phyloP scores from a whole-genome alignment of 2,329 filamentous ascomycete species.

The Hymenoscyphus scutula region DNA sequence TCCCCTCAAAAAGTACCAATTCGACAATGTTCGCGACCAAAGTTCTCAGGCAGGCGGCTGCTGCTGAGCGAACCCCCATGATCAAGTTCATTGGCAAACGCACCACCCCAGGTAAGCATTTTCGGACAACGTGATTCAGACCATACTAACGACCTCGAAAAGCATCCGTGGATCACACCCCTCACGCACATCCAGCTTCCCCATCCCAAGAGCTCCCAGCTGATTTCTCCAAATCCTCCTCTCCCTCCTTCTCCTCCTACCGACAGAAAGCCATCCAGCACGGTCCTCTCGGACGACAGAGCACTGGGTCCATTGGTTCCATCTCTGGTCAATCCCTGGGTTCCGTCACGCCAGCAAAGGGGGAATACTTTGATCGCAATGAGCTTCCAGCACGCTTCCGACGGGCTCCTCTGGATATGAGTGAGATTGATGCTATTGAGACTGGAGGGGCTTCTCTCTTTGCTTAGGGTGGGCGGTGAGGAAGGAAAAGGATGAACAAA shows the following conservation, averaged over 20 bases:
- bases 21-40: slow-evolving; percentile 40
- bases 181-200: slow-evolving; percentile 55
- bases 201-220: slow-evolving; percentile 52
- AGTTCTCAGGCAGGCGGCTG: slow-evolving; percentile 37
- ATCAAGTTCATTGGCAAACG: slow-evolving; percentile 44
- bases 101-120: slow-evolving; percentile 38
- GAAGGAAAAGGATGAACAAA: neutral
- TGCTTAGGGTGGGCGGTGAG: slow-evolving; percentile 26
- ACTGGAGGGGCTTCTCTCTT: slow-evolving; percentile 77
- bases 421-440: slow-evolving; percentile 95
- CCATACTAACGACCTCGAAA: slow-evolving; percentile 23
- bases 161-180: slow-evolving; percentile 57
- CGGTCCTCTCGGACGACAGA: slow-evolving; percentile 48
- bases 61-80: slow-evolving; percentile 39
- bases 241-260: slow-evolving; percentile 56
- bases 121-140: too few relatives aligned
- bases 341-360: slow-evolving; percentile 65
- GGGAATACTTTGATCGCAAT: slow-evolving; percentile 82
- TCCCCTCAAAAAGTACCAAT: slow-evolving; percentile 6
- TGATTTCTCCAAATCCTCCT: slow-evolving; percentile 46
- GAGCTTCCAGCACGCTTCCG: slow-evolving; percentile 85
- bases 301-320: slow-evolving; percentile 29
- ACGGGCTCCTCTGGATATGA: slow-evolving; percentile 66
- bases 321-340: slow-evolving; percentile 65
- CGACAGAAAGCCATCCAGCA: slow-evolving; percentile 58